Conservation (phyloP, 805 yeast genomes). For the Cyberlindnera xylosilytica region DNA sequence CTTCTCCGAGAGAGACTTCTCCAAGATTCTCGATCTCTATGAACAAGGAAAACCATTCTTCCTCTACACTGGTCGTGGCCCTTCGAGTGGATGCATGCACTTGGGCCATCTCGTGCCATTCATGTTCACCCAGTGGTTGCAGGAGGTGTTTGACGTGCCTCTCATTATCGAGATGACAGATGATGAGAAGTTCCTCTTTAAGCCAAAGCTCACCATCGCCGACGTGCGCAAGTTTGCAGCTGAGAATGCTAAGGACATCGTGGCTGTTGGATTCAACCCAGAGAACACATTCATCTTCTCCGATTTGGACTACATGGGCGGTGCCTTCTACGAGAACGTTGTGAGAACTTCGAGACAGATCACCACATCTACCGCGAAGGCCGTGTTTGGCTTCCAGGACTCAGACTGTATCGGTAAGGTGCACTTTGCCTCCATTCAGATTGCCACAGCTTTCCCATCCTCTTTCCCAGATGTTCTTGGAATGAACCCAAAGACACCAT, state of each 20-base stretch:
- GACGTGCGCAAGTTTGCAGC: constrained; percentile 79
- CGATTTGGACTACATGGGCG: constrained; percentile 89
- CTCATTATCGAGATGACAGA: constrained; percentile 92
- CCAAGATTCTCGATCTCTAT: constrained; percentile 75
- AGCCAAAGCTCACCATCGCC: constrained; percentile 81
- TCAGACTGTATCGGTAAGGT: constrained; percentile 91
- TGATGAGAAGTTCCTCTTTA: constrained; percentile 95
- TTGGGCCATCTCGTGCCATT: constrained; percentile 97
- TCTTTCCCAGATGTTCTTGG: constrained; percentile 94
- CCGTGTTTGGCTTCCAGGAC: constrained; percentile 95
- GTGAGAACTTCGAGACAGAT: constrained; percentile 91
- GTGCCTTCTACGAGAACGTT: constrained; percentile 90
- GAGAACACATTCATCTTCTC: constrained; percentile 94
- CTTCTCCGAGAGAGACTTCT: constrained; percentile 85
- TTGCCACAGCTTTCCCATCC: constrained; percentile 92
- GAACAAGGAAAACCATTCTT: constrained; percentile 96
- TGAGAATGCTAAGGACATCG: constrained; percentile 89
- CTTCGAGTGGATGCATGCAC: constrained; percentile 91
- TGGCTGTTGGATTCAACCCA: constrained; percentile 91
- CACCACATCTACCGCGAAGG: constrained; percentile 94
- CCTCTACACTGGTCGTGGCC: constrained; percentile 96
- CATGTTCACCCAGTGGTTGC: constrained; percentile 94
- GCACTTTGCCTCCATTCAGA: constrained; percentile 95
- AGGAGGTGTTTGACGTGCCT: constrained; percentile 96
- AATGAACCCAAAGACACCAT: constrained; percentile 84